Conservation (phyloP, 768 basidiomycete genomes). For the Phaeolepiota aurea region DNA sequence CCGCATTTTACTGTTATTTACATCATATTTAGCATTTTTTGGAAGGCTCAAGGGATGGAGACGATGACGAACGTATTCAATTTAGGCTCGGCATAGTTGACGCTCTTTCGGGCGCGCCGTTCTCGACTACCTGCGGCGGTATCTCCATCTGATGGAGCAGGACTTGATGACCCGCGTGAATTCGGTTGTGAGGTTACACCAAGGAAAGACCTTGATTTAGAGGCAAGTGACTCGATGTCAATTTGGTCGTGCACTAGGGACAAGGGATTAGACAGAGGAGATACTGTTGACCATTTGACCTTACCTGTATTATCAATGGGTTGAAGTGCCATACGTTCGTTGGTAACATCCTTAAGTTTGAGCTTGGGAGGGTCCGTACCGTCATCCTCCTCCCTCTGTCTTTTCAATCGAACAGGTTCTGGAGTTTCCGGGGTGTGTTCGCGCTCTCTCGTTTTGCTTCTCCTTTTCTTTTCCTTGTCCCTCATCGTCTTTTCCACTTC, state of each 20-base stretch:
- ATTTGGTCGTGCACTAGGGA: constrained; percentile 11
- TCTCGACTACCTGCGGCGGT: constrained; percentile 37
- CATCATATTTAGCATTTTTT: no score
- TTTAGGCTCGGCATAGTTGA: constrained; percentile 85
- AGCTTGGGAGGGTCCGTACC: constrained; percentile 29
- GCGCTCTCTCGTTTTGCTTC: constrained; percentile 33
- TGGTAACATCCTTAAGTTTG: constrained; percentile 60
- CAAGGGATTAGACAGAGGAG: constrained; percentile 1
- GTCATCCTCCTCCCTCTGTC: constrained; percentile 22
- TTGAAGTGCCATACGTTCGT: constrained; percentile 37
- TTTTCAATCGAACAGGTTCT: constrained; percentile 29
- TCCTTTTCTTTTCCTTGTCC: constrained; percentile 40
- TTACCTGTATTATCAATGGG: constrained; percentile 37
- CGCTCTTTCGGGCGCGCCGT: constrained; percentile 61
- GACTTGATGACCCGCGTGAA: constrained; percentile 42
- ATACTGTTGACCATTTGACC: constrained; percentile 2
- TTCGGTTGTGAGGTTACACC: constrained; percentile 31
- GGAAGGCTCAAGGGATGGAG: no score
- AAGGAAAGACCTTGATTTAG: constrained; percentile 11
- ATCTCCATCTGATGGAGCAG: constrained; percentile 25
- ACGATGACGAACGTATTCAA: constrained; percentile 69
- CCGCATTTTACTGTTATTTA: constrained; percentile 67
- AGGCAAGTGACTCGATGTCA: constrained; percentile 8
- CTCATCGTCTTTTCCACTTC: constrained; percentile 19
- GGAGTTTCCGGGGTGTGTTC: constrained; percentile 21